Conservation (phyloP, 2,329 filamentous ascomycete genomes). For the Cucurbitaria berberidis region DNA sequence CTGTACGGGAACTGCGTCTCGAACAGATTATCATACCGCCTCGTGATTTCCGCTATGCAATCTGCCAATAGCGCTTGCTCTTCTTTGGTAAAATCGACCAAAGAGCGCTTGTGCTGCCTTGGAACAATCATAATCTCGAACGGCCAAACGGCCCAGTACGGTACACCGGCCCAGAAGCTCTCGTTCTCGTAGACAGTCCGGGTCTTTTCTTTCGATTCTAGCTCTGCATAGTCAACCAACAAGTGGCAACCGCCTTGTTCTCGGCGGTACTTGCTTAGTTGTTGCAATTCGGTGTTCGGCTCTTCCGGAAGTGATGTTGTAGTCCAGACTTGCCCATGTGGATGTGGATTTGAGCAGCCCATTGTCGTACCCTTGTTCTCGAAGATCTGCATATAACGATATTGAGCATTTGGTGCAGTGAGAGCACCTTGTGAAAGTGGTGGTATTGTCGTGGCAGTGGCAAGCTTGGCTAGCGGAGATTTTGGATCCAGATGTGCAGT, state of each 20-base stretch:
- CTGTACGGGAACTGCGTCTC: constrained; percentile 97
- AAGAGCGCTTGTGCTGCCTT: constrained; percentile 80
- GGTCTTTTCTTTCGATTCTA: constrained; percentile 83
- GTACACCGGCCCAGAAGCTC: constrained; percentile 84
- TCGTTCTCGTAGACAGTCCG: constrained; percentile 88
- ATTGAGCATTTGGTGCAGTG: constrained; percentile 71
- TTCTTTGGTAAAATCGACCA: constrained; percentile 77
- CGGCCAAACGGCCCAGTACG: constrained; percentile 98
- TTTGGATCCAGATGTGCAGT: constrained; percentile 75
- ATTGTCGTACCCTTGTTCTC: constrained; percentile 98
- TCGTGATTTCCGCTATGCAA: constrained; percentile 83
- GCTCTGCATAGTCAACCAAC: constrained; percentile 82
- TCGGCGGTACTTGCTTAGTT: constrained; percentile 77
- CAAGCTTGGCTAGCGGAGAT: constrained; percentile 64
- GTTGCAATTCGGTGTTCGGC: constrained; percentile 76
- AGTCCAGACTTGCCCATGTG: constrained; percentile 96
- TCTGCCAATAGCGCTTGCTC: constrained; percentile 81
- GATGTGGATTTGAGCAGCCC: constrained; percentile 98
- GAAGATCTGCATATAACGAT: constrained; percentile 98
- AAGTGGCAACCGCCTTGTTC: constrained; percentile 77
- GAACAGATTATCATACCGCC: constrained; percentile 95
- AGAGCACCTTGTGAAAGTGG: constrained; percentile 54
- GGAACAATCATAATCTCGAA: constrained; percentile 92
- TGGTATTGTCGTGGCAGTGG: constrained; percentile 56
- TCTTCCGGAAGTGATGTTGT: constrained; percentile 92